Base-by-base conservation (phyloP, 805 yeast species). In the Komagataella mondaviorum region DNA sequence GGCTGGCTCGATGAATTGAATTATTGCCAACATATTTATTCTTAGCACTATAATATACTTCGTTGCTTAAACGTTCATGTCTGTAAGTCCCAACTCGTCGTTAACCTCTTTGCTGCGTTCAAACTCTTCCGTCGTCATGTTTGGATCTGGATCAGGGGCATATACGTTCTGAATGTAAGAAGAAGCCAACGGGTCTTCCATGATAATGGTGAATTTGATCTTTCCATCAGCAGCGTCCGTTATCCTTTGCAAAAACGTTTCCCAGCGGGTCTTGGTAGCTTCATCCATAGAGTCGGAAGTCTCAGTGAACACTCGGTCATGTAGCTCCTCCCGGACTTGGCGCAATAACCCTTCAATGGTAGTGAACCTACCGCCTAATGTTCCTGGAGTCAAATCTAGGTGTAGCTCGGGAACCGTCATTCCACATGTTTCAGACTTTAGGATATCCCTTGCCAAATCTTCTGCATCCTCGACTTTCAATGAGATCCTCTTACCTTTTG, bases 121-220 rank as follows among this genome's bases (percentile, higher is more conserved):
- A 59, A 80, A 88, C 53, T 93, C 96, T 68, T 85, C 96, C 54
- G 86, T 78, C 46, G 66, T 74, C 98, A 93, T 93, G 64, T 91
- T 88, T 57, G 99, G 99, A 69, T 93, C 99, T 46, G 79, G 78
- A 69, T 93, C 99, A 23, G 99, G 99, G 43, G 99, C 99, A 63
- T 90, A 93, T n/a, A 91, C 93, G 63, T 93, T 93, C 69, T 93
- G 99, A 55, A 93, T 85, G 62, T 93, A 93, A 0, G 96, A 88
- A 4, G 95, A 84, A 17, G 97, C 96, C 60, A 93, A 70, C 6
- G 99, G 99, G 68, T 93, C 99, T 56, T 82, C 89, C 95, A 93
- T 85, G 46, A 78, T 64, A 43, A 93, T 76, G 1, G 97, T 91
- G 69, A 93, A 90, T 52, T 83, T 80, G 48, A 79, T 71, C 56